These are phyloP conservation scores for Solanum commersonii DNA, from an alignment of 257 asterid genomes.

Conservation along the genomic window DNA sequence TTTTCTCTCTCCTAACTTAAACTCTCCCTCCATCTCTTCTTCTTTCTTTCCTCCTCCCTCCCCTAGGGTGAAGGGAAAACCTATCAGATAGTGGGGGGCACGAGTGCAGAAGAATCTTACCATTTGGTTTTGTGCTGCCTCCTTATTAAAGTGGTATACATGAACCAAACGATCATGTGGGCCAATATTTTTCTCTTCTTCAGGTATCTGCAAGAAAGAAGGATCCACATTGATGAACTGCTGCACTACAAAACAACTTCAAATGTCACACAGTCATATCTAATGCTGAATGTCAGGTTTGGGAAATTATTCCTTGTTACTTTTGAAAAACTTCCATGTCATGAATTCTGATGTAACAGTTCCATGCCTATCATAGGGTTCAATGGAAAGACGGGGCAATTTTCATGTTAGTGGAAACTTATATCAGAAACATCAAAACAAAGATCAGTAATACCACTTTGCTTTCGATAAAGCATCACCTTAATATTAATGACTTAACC, in stretches of 20 bases:
- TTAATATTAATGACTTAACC: background rate
- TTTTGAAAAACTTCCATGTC: background rate
- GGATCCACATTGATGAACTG: background rate
- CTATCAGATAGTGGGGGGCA: background rate
- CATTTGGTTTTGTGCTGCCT: conserved; percentile 41
- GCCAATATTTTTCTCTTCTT: conserved; percentile 36
- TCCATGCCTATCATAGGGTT: background rate
- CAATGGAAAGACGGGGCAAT: background rate
- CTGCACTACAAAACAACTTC: background rate
- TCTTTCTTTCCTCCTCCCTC: background rate
- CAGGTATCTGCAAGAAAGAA: conserved; percentile 25
- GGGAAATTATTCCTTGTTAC: background rate
- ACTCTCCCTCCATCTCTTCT: background rate
- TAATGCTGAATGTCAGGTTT: background rate
- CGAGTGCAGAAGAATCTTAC: conserved; percentile 11
- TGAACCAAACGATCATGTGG: conserved; percentile 39
- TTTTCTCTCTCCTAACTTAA: background rate
- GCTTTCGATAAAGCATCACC: background rate
- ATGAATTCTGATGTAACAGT: background rate
- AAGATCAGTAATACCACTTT: background rate
- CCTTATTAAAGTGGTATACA: conserved; percentile 44
- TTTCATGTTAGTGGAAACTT: background rate
- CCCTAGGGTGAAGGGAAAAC: background rate
- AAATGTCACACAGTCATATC: background rate
- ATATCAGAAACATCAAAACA: background rate